Evolutionary conservation across 2,329 filamentous ascomycete species (phyloP).

Genomic region (Colletotrichum lini): DNA sequence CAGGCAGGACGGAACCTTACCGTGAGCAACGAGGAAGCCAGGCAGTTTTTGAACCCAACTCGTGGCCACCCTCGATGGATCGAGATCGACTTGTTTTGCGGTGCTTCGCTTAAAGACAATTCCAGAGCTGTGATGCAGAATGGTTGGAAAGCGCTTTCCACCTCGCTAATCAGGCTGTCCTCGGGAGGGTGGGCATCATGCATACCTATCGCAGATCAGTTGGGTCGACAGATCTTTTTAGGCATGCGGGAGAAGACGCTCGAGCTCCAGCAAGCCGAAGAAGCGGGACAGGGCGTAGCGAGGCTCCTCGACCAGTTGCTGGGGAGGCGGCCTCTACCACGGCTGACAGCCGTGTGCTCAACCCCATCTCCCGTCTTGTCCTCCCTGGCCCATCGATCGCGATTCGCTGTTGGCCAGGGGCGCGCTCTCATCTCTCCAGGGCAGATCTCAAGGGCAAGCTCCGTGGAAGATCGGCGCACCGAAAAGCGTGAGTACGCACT

Average conservation of each 20-base stretch:
- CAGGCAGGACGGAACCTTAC: not conserved
- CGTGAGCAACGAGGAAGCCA: not conserved
- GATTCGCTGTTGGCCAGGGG: slow-evolving; percentile 17
- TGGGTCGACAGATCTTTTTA: slow-evolving; percentile 14
- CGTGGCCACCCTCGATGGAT: not conserved
- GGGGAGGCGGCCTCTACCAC: not conserved
- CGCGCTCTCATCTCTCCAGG: not conserved
- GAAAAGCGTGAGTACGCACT: slow-evolving; percentile 18
- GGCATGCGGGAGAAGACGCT: slow-evolving; percentile 1
- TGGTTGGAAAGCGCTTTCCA: not conserved
- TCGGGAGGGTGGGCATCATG: not conserved
- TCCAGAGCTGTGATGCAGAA: not conserved
- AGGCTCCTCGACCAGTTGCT: slow-evolving; percentile 4
- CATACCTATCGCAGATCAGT: slow-evolving; percentile 15
- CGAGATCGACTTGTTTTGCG: not conserved
- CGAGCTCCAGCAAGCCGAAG: slow-evolving; percentile 6
- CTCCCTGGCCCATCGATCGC: slow-evolving; percentile 7
- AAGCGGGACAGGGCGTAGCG: slow-evolving; percentile 8
- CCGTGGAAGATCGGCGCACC: slow-evolving; percentile 30
- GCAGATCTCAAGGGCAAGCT: slow-evolving; percentile 32
- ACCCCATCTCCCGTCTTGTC: not conserved
- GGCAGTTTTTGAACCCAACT: not conserved
- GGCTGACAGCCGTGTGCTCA: not conserved
- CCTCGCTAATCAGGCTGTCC: slow-evolving; percentile 3
- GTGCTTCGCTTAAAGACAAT: not conserved